phyloP scores from a whole-genome alignment of 495 filamentous ascomycete species.

The Penicillium silybi region DNA sequence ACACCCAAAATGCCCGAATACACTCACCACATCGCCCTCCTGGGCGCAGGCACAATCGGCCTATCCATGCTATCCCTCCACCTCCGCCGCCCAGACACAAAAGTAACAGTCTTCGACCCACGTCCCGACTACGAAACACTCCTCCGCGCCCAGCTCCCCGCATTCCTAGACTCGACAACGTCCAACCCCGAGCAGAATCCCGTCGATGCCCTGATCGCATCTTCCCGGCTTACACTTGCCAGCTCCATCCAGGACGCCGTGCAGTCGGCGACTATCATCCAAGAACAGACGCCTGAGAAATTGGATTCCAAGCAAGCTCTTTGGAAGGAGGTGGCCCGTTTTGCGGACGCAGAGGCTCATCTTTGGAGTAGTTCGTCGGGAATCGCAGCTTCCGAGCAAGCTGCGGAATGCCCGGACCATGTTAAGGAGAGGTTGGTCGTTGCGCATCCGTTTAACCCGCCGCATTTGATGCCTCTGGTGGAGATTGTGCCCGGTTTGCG shows the following conservation, averaged over 20 bases:
- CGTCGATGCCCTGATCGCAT: slow-evolving; percentile 13
- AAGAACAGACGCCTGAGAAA: slow-evolving; percentile 58
- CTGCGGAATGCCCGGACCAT: slow-evolving; percentile 21
- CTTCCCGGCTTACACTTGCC: slow-evolving; percentile 33
- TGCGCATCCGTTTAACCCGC: slow-evolving; percentile 62
- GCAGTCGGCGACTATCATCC: slow-evolving; percentile 45
- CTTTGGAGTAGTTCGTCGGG: slow-evolving; percentile 58
- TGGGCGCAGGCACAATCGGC: slow-evolving; percentile 58
- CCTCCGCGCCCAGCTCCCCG: slow-evolving; percentile 37
- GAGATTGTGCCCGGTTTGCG: slow-evolving; percentile 51
- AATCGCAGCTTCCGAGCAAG: slow-evolving; percentile 50
- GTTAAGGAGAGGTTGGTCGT: slow-evolving; percentile 47
- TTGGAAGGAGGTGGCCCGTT: slow-evolving; percentile 44
- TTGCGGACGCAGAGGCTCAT: slow-evolving; percentile 35
- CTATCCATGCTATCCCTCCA: slow-evolving; percentile 57
- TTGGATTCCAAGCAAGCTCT: slow-evolving; percentile 46
- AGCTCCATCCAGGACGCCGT: slow-evolving; percentile 39
- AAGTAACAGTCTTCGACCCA: slow-evolving; percentile 50
- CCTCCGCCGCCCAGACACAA: slow-evolving; percentile 37
- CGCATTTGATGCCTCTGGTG: slow-evolving; percentile 60
- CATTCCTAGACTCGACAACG: slow-evolving; percentile 11
- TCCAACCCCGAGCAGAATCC: not conserved
- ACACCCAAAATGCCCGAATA: slow-evolving; percentile 11
- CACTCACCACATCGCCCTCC: slow-evolving; percentile 43
- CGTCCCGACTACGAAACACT: slow-evolving; percentile 47